A percentile compares a stretch with the other conserved stretches of the same genome.
Conservation (phyloP, 2,329 filamentous ascomycete genomes). For the Aulographum hederae region DNA sequence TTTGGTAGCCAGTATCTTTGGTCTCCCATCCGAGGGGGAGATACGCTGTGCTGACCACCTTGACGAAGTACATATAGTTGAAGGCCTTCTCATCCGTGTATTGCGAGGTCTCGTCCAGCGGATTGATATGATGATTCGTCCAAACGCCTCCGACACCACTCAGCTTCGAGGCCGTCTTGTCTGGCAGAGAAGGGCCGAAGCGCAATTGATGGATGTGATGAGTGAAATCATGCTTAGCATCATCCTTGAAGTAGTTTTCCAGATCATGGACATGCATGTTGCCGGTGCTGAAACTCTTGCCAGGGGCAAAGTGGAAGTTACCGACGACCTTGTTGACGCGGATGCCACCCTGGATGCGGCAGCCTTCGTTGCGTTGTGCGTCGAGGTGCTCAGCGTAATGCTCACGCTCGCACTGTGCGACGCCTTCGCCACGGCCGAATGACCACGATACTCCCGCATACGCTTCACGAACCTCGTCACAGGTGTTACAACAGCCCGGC, state of each 20-base stretch:
- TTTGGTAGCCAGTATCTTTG: constrained; percentile 17
- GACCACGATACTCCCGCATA: constrained; percentile 84
- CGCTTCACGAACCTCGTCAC: constrained; percentile 88
- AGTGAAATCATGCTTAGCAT: constrained; percentile 65
- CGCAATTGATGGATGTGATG: constrained; percentile 78
- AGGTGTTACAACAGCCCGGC: constrained; percentile 88
- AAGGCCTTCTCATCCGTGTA: constrained; percentile 62
- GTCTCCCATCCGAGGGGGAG: constrained; percentile 77
- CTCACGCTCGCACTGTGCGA: constrained; percentile 90
- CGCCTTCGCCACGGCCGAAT: constrained; percentile 77
- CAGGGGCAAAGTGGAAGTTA: constrained; percentile 96
- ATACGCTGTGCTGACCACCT: constrained; percentile 93
- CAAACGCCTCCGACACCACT: constrained; percentile 34
- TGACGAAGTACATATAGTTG: constrained; percentile 99
- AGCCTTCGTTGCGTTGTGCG: constrained; percentile 77
- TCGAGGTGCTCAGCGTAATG: constrained; percentile 84
- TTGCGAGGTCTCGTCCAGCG: constrained; percentile 67
- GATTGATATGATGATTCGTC: constrained; percentile 85
- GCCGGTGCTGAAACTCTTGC: constrained; percentile 86
- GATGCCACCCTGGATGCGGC: constrained; percentile 78
- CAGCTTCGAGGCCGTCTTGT: constrained; percentile 34
- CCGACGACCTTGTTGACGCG: constrained; percentile 97
- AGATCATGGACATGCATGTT: constrained; percentile 97
- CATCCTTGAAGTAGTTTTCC: constrained; percentile 77
- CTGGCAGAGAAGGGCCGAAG: constrained; percentile 82